Evolutionary conservation across 176 grass and related monocot species (phyloP).

Genomic region (Cenchrus purpureus): DNA sequence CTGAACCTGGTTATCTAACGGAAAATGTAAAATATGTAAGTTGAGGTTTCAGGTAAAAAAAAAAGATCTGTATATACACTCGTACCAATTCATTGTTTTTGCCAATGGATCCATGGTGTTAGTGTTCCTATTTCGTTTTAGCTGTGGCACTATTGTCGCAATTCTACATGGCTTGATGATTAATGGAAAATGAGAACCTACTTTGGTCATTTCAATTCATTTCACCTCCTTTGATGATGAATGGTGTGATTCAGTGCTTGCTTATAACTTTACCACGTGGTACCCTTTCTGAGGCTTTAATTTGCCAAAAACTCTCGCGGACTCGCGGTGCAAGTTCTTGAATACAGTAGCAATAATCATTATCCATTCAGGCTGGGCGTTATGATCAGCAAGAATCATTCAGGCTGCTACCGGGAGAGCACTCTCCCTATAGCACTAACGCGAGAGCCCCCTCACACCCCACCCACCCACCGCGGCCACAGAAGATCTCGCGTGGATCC

Average conservation of each 20-base stretch:
- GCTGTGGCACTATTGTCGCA: constrained; percentile 17
- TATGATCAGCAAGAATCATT: too few relatives aligned
- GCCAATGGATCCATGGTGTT: neutral
- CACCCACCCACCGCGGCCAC: too few relatives aligned
- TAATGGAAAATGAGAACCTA: constrained; percentile 1
- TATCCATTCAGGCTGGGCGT: neutral
- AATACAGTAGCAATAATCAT: neutral
- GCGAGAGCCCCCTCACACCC: too few relatives aligned
- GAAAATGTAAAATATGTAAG: constrained; percentile 49
- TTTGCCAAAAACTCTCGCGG: neutral
- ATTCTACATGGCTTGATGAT: neutral
- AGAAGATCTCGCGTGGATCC: too few relatives aligned
- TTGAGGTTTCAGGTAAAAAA: constrained; percentile 7
- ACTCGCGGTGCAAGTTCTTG: neutral
- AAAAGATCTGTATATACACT: neutral
- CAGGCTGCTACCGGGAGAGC: too few relatives aligned
- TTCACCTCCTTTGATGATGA: neutral
- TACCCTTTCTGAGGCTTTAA: neutral
- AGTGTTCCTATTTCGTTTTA: constrained; percentile 11
- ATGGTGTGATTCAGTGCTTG: constrained; percentile 16
- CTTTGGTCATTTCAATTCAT: constrained; percentile 6
- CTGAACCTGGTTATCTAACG: constrained; percentile 38
- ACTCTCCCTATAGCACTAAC: too few relatives aligned
- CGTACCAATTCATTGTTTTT: neutral
- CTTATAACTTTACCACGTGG: neutral